Conservation (phyloP, 805 yeast genomes). For the Saccharomycopsis sp. region DNA sequence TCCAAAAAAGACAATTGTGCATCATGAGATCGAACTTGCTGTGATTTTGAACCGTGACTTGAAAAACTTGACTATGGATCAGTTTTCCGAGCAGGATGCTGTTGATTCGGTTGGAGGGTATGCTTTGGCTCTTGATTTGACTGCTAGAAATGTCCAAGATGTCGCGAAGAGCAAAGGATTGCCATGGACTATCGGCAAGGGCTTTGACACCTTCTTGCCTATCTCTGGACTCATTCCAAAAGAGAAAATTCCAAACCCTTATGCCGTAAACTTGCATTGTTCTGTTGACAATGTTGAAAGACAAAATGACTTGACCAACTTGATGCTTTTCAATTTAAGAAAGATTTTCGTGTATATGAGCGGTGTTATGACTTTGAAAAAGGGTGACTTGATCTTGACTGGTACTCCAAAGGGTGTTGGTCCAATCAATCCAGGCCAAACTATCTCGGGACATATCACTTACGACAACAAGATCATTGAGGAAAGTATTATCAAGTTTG, state of each 20-base stretch:
- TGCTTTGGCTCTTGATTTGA: slow-evolving; percentile 85
- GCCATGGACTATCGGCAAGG: slow-evolving; percentile 96
- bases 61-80: slow-evolving; percentile 45
- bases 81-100: slow-evolving; percentile 60
- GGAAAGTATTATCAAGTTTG: slow-evolving; percentile 40
- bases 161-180: slow-evolving; percentile 90
- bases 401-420: slow-evolving; percentile 99
- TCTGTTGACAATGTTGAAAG: slow-evolving; percentile 58
- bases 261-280: slow-evolving; percentile 51
- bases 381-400: slow-evolving; percentile 86
- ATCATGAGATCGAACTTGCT: slow-evolving; percentile 93
- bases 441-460: slow-evolving; percentile 53
- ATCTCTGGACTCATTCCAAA: slow-evolving; percentile 70
- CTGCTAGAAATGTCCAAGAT: slow-evolving; percentile 93
- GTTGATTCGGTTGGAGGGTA: slow-evolving; percentile 77
- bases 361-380: slow-evolving; percentile 80
- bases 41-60: slow-evolving; percentile 60
- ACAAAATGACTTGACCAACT: slow-evolving; percentile 68
- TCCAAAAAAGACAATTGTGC: slow-evolving; percentile 75
- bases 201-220: slow-evolving; percentile 94
- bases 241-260: slow-evolving; percentile 60
- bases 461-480: slow-evolving; percentile 51
- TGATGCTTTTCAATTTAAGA: slow-evolving; percentile 88
- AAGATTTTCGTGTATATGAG: slow-evolving; percentile 75
- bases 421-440: slow-evolving; percentile 69